Conservation (phyloP, 805 yeast species). For the Hanseniaspora vineae region DNA sequence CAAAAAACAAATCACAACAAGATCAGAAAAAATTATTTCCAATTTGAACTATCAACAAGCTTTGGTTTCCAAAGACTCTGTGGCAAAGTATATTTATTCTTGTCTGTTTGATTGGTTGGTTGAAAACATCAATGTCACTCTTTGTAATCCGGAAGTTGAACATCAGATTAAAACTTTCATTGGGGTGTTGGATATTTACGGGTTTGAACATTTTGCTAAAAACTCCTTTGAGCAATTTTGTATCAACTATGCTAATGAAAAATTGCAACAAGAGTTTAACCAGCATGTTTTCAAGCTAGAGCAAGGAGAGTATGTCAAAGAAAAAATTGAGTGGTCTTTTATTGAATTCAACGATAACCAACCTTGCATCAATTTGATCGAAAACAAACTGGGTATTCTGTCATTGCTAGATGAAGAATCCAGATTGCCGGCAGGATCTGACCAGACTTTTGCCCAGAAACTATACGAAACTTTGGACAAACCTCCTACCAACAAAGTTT, state of each 20-base stretch:
- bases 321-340: constrained; percentile 92
- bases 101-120: constrained; percentile 94
- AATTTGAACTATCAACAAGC: constrained; percentile 78
- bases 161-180: constrained; percentile 57
- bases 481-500: constrained; percentile 60
- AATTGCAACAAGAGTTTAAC: constrained; percentile 91
- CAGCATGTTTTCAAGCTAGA: constrained; percentile 95
- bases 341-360: constrained; percentile 94
- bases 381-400: constrained; percentile 75
- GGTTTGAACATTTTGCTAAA: constrained; percentile 89
- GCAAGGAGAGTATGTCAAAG: constrained; percentile 87
- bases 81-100: constrained; percentile 85
- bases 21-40: constrained; percentile 82
- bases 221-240: constrained; percentile 97
- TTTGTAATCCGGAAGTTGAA: constrained; percentile 62
- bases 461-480: constrained; percentile 77
- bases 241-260: constrained; percentile 93
- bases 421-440: constrained; percentile 85
- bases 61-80: constrained; percentile 88
- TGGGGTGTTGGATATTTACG: constrained; percentile 95
- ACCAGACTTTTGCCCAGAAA: constrained; percentile 83
- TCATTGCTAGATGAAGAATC: constrained; percentile 90
- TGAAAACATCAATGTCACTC: constrained; percentile 63
- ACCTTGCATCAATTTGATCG: constrained; percentile 90
- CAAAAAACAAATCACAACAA: constrained; percentile 83